These are phyloP conservation scores for Neohortaea acidophila DNA, from an alignment of 495 filamentous ascomycete species.

Conservation along the genomic window DNA sequence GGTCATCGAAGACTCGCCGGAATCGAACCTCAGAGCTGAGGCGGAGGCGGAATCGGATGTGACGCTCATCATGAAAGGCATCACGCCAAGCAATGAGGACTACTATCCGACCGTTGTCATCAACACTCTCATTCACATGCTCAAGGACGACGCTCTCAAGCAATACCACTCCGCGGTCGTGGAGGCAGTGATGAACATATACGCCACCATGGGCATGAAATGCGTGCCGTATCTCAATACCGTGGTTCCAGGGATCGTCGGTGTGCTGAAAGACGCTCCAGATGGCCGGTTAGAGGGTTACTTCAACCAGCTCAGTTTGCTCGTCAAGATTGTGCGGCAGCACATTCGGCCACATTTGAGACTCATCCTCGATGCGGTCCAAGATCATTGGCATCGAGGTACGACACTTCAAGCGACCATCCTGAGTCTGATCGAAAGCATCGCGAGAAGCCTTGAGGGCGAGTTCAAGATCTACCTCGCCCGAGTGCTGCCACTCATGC, in stretches of 20 bases:
- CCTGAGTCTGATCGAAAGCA: conserved; percentile 75
- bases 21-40: conserved; percentile 45
- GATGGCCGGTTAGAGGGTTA: conserved; percentile 68
- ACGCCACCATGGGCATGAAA: conserved; percentile 85
- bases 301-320: conserved; percentile 84
- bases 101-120: conserved; percentile 98
- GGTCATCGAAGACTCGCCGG: conserved; percentile 40
- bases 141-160: conserved; percentile 73
- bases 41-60: conserved; percentile 72
- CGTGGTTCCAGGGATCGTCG: conserved; percentile 84
- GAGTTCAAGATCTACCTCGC: conserved; percentile 96
- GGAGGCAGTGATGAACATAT: conserved; percentile 96
- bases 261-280: conserved; percentile 63
- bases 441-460: conserved; percentile 82
- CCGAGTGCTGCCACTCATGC: conserved; percentile 74
- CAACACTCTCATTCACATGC: conserved; percentile 76
- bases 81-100: conserved; percentile 94
- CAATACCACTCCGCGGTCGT: conserved; percentile 92
- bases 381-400: conserved; percentile 70
- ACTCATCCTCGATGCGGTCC: conserved; percentile 66
- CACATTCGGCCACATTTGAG: conserved; percentile 83
- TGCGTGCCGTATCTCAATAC: conserved; percentile 86
- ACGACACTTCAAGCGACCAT: conserved; percentile 76
- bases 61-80: conserved; percentile 87
- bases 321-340: conserved; percentile 89